Conservation (phyloP, 768 basidiomycete species). For the Thelephora aurantiotincta region DNA sequence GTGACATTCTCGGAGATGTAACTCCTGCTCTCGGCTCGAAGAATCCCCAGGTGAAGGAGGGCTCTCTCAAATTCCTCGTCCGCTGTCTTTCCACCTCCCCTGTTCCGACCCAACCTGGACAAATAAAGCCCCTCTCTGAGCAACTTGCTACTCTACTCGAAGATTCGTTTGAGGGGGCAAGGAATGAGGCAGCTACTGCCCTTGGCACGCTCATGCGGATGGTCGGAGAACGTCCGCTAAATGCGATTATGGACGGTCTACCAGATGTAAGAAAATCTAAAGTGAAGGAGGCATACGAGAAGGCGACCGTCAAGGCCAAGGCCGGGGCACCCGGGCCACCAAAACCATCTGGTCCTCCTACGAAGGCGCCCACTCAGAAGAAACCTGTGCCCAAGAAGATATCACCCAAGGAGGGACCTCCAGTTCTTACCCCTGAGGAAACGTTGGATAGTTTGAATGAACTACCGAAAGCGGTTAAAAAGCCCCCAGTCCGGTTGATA, state of each 20-base stretch:
- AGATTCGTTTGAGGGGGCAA: conserved; percentile 79
- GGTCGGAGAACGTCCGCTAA: conserved; percentile 85
- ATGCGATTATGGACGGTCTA: conserved; percentile 72
- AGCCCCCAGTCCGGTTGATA: conserved; percentile 33
- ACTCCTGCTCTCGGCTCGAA: conserved; percentile 68
- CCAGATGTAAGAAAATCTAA: conserved; percentile 82
- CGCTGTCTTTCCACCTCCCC: conserved; percentile 64
- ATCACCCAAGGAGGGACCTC: conserved; percentile 10
- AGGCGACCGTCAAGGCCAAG: conserved; percentile 85
- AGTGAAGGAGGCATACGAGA: conserved; percentile 88
- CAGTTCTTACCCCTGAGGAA: conserved; percentile 17
- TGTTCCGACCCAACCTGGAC: conserved; percentile 52
- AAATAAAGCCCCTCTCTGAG: conserved; percentile 76
- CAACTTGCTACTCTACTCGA: conserved; percentile 62
- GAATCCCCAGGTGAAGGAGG: conserved; percentile 95
- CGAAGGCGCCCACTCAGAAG: conserved; percentile 23
- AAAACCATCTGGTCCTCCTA: conserved; percentile 18
- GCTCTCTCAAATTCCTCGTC: conserved; percentile 74
- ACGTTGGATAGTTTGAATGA: conserved; percentile 15
- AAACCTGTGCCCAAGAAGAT: conserved; percentile 22
- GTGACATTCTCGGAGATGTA: conserved; percentile 76
- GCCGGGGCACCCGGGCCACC: conserved; percentile 40
- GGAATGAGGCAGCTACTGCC: conserved; percentile 79
- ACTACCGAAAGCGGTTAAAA: conserved; percentile 30
- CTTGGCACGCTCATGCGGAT: conserved; percentile 93